Base-by-base conservation (phyloP, 441 rosid genomes). In the Theobroma grandiflorum region DNA sequence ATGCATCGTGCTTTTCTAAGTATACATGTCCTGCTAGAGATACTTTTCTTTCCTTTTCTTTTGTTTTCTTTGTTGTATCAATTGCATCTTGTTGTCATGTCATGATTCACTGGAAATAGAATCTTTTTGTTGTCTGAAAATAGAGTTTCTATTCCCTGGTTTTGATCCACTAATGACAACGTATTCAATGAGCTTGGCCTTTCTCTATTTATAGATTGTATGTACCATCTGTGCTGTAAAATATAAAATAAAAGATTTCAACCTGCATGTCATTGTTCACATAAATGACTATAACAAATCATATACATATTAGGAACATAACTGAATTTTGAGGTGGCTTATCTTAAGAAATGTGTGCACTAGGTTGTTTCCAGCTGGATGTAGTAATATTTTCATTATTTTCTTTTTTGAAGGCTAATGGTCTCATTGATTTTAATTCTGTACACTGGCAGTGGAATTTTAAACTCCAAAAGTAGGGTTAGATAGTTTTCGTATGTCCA, bases 1-100 rank as follows among this genome's bases (percentile, higher is more conserved):
- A 96, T 96, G 99, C 99, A 95, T 72, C 95, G 99, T 78, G 97
- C 99, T 87, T 96, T 96, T 85, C 85, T 91, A 80, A 84, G 99
- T 96, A 95, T 77, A 95, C 52, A 58, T 81, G 40, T 84, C 84
- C 59, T 62, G 20, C 64, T 75, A 40, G 72, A 61, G 62, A 52
- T 61, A 73, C 38, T 58, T 76, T 18, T 81, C 2, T 59, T 57
- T 81, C 4, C 49, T 57, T 65, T 6, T 20, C 45, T 47, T 40
- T 80, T 10, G 31, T 63, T 76, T 42, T 42, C 26, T 31, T 67
- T 75, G 11, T 43, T 74, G 52, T 67, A 72, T 43, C 45, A 33
- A 43, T 70, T 64, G 77, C 16, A 20, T 64, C 74, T 64, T 68
- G 15, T 37, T 77, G 18, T 71, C 4, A 31, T 20, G 52, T 11